A percentile compares a stretch with the other conserved stretches of the same genome.
phyloP scores from a whole-genome alignment of 768 basidiomycete species.

The Boletus sp. region DNA sequence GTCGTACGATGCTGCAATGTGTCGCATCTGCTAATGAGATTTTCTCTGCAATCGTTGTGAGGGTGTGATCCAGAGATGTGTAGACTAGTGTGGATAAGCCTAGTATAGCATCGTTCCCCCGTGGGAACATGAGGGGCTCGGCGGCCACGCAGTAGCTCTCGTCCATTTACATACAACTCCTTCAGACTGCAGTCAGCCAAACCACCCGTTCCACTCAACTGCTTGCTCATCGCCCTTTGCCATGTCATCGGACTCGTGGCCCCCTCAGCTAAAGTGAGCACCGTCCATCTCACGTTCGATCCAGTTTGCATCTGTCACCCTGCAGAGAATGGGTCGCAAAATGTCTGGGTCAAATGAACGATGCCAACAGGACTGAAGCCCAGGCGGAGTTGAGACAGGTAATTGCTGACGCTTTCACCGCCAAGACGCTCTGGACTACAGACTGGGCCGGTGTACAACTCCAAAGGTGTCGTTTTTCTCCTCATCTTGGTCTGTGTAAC shows the following conservation, averaged over 20 bases:
- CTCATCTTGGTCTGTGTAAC: conserved; percentile 2
- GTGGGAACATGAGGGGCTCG: conserved; percentile 20
- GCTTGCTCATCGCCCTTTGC: conserved; percentile 2
- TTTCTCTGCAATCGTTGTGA: not conserved
- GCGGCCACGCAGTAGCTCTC: not conserved
- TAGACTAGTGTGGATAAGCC: no score
- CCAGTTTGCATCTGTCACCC: conserved; percentile 12
- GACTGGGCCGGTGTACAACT: conserved; percentile 91
- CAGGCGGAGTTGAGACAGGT: conserved; percentile 94
- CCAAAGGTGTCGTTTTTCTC: conserved; percentile 56
- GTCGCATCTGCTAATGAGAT: conserved; percentile 25
- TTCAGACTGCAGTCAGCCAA: not conserved
- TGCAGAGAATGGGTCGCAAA: conserved; percentile 92
- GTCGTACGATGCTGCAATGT: conserved; percentile 20
- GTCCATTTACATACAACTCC: conserved; percentile 10
- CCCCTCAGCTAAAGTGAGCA: conserved; percentile 71
- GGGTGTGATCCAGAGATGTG: not conserved
- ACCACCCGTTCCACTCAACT: not conserved
- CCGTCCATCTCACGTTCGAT: not conserved
- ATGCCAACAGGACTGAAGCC: conserved; percentile 81
- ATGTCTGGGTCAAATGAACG: conserved; percentile 89
- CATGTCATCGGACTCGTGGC: conserved; percentile 82
- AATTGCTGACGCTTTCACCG: conserved; percentile 89
- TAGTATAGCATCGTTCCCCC: not conserved
- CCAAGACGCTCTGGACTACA: conserved; percentile 85